Percentiles rank a stretch among this genome's conserved stretches.
phyloP scores from a whole-genome alignment of 208 protist species.

The Leishmania arabica region DNA sequence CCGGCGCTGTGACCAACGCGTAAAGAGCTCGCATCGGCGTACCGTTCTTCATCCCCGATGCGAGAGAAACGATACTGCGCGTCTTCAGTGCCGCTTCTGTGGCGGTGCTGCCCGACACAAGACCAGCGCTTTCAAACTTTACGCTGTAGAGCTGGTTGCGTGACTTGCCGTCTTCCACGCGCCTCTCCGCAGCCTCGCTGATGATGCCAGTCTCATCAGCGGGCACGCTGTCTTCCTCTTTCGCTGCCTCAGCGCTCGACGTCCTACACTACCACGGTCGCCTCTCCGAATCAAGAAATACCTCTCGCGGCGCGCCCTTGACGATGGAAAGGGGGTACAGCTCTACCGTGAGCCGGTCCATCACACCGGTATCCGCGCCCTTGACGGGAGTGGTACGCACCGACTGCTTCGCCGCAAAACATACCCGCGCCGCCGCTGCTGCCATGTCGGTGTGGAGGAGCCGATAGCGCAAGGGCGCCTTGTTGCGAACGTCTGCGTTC shows the following conservation, averaged over 20 bases:
- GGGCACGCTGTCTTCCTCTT: not conserved
- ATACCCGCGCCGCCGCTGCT: constrained; percentile 47
- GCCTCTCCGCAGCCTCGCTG: not conserved
- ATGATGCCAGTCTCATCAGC: no score
- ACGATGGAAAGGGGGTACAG: constrained; percentile 91
- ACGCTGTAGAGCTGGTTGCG: constrained; percentile 15
- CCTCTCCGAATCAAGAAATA: constrained; percentile 27
- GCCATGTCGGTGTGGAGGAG: constrained; percentile 58
- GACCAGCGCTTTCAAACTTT: constrained; percentile 20
- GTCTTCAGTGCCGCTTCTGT: constrained; percentile 33
- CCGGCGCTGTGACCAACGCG: constrained; percentile 33
- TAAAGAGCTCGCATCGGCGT: constrained; percentile 53
- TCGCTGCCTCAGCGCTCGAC: not conserved
- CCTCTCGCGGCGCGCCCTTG: constrained; percentile 61
- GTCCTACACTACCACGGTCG: constrained; percentile 22
- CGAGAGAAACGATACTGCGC: constrained; percentile 52
- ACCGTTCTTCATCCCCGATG: constrained; percentile 45
- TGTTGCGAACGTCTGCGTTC: constrained; percentile 86
- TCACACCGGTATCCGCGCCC: constrained; percentile 56
- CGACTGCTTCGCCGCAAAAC: constrained; percentile 48
- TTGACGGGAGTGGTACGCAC: constrained; percentile 58
- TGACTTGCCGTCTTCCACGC: constrained; percentile 27
- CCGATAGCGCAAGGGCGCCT: constrained; percentile 87
- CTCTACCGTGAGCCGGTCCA: constrained; percentile 88
- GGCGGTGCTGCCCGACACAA: not conserved